These are phyloP conservation scores for Medakamo hakoo DNA, from an alignment of 139 green algal genomes.

Conservation along the genomic window DNA sequence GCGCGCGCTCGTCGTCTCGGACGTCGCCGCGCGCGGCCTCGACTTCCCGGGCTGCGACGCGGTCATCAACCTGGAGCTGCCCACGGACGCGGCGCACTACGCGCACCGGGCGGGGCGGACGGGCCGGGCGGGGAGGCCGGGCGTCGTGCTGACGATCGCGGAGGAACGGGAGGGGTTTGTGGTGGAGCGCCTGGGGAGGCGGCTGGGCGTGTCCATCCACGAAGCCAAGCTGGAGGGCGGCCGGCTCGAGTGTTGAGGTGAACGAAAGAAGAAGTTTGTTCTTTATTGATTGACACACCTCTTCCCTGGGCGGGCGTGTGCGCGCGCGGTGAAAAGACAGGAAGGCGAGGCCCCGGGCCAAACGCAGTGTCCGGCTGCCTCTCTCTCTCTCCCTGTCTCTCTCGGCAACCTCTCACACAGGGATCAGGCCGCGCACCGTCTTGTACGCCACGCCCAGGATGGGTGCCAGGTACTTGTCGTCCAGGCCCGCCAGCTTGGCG, in stretches of 20 bases:
- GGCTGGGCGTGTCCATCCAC: slow-evolving; percentile 35
- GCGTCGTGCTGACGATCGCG: slow-evolving; percentile 52
- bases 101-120: slow-evolving; percentile 74
- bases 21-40: slow-evolving; percentile 80
- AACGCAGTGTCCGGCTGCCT: too few species aligned
- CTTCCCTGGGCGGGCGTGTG: too few species aligned
- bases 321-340: too few species aligned
- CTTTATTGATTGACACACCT: too few species aligned
- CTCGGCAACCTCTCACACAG: too few species aligned
- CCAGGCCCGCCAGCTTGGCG: too few species aligned
- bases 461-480: too few species aligned
- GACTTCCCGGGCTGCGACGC: slow-evolving; percentile 76
- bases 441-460: too few species aligned
- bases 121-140: slow-evolving; percentile 42
- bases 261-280: too few species aligned
- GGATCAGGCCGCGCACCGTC: too few species aligned
- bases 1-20: slow-evolving; percentile 65
- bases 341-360: too few species aligned
- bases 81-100: slow-evolving; percentile 63
- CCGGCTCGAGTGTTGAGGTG: neutral
- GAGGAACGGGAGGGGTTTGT: slow-evolving; percentile 48
- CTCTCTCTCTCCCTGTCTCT: too few species aligned
- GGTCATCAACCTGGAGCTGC: slow-evolving; percentile 84
- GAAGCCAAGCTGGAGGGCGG: slow-evolving; percentile 17
- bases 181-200: slow-evolving; percentile 43